These are phyloP conservation scores for Saccharomycopsis lassenensis DNA, from an alignment of 805 yeast species.

Conservation along the genomic window DNA sequence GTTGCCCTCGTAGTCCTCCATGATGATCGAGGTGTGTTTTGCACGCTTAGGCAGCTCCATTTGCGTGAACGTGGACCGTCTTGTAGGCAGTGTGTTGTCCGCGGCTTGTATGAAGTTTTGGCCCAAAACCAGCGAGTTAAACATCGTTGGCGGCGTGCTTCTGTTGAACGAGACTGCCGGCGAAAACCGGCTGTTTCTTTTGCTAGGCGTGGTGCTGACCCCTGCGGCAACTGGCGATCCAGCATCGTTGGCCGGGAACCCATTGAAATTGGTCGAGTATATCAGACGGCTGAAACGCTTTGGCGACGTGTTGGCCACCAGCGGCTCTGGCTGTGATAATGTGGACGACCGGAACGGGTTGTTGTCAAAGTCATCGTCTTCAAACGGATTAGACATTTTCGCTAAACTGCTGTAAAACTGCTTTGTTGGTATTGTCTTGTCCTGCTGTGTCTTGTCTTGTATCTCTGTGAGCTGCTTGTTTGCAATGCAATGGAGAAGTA, in stretches of 20 bases:
- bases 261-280: constrained; percentile 13
- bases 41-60: constrained; percentile 64
- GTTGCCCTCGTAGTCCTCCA: constrained; percentile 33
- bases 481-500: no score
- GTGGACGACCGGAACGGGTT: constrained; percentile 14
- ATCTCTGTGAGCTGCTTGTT: no score
- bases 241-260: constrained; percentile 5
- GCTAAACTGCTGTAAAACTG: no score
- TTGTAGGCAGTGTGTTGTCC: constrained; percentile 31
- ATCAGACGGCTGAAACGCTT: constrained; percentile 11
- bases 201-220: constrained; percentile 4
- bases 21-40: constrained; percentile 36
- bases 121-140: constrained; percentile 29
- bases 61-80: constrained; percentile 57
- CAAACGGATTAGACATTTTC: constrained; percentile 21
- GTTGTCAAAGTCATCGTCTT: constrained; percentile 21
- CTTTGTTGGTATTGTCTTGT: no score
- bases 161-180: constrained; percentile 33
- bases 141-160: constrained; percentile 30
- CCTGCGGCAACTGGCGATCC: neutral
- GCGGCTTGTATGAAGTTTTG: constrained; percentile 29
- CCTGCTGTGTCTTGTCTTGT: no score
- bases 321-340: constrained; percentile 13
- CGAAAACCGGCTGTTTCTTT: constrained; percentile 26
- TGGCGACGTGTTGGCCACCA: constrained; percentile 13